Evolutionary conservation across 805 yeast species (phyloP).

Genomic region (Suhomyces vadensis): DNA sequence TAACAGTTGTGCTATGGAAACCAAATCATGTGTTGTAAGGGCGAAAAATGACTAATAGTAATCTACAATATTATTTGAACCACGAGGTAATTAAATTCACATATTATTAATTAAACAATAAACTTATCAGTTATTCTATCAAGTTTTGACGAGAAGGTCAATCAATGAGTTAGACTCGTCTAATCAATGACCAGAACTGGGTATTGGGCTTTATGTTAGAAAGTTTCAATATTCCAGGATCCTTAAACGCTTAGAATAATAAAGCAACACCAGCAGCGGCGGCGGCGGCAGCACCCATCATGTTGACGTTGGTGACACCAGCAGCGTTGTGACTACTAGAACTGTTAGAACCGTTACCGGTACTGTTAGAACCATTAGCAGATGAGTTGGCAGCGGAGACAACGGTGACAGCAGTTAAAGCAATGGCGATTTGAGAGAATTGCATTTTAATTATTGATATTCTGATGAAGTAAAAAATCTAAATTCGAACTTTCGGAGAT

Average conservation of each 20-base stretch:
- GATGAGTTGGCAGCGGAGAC: conserved; percentile 29
- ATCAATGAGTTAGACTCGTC: conserved; percentile 1
- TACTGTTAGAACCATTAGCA: conserved; percentile 11
- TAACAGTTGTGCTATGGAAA: no score
- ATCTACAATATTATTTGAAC: not conserved
- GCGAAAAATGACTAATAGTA: no score
- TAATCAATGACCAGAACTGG: conserved; percentile 1
- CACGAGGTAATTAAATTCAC: not conserved
- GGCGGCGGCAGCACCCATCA: conserved; percentile 31
- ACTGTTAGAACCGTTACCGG: conserved; percentile 15
- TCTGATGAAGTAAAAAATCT: not conserved
- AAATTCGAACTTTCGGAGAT: not conserved
- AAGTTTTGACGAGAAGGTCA: not conserved
- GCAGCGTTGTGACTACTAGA: conserved; percentile 23
- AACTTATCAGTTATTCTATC: not conserved
- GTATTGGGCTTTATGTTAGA: not conserved
- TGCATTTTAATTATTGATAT: conserved; percentile 21
- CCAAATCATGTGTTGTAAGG: no score
- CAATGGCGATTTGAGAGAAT: conserved; percentile 28
- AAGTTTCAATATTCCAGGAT: not conserved
- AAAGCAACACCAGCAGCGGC: conserved; percentile 32
- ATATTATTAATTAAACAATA: conserved; percentile 9
- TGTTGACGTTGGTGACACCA: conserved; percentile 26
- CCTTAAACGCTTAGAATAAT: conserved; percentile 24
- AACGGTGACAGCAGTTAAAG: conserved; percentile 31